phyloP scores from a whole-genome alignment of 2,329 filamentous ascomycete species.

The Fusarium haematococcum region DNA sequence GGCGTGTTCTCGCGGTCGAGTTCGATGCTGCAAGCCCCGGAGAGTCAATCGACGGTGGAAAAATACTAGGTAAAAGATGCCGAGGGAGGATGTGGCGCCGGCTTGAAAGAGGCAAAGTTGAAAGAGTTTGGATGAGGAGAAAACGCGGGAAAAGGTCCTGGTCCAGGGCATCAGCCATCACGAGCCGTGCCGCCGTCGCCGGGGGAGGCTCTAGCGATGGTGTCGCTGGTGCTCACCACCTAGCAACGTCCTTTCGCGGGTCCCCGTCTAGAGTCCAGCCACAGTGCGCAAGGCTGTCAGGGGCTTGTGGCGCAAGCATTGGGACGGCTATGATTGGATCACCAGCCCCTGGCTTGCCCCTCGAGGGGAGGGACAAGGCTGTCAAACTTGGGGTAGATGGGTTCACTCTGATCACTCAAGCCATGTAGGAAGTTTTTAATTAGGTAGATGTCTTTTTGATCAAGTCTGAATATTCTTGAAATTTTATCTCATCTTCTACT shows the following conservation, averaged over 20 bases:
- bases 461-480: background rate
- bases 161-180: constrained; percentile 29
- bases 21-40: background rate
- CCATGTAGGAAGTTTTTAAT: background rate
- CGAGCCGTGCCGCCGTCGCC: constrained; percentile 20
- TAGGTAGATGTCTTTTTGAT: background rate
- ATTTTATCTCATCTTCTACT: background rate
- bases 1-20: background rate
- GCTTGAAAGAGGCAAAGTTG: background rate
- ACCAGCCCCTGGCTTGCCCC: constrained; percentile 15
- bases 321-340: constrained; percentile 8
- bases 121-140: background rate
- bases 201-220: constrained; percentile 29
- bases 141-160: constrained; percentile 3
- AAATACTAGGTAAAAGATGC: background rate
- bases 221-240: constrained; percentile 21
- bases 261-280: constrained; percentile 2
- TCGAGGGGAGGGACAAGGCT: constrained; percentile 3
- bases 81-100: constrained; percentile 3
- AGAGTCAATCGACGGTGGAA: background rate
- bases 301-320: constrained; percentile 24
- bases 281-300: constrained; percentile 25
- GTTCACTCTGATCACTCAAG: background rate
- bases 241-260: constrained; percentile 3
- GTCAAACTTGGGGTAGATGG: background rate